Conservation (phyloP, 2,329 filamentous ascomycete genomes). For the Cytospora mali region DNA sequence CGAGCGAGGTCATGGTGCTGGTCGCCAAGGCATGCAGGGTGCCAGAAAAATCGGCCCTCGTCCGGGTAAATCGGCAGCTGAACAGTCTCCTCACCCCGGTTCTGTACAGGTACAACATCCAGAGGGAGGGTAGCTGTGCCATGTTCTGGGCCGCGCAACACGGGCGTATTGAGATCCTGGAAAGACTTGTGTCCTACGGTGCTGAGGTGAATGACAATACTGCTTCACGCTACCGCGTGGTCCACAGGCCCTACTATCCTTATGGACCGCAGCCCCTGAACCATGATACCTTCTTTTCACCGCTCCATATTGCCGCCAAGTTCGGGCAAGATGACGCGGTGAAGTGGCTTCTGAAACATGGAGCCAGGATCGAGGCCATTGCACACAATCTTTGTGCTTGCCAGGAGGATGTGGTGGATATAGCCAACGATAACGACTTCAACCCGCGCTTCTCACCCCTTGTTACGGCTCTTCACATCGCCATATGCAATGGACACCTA, state of each 20-base stretch:
- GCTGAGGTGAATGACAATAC: conserved; percentile 5
- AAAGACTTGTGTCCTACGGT: neutral
- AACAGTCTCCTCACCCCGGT: neutral
- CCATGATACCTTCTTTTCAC: neutral
- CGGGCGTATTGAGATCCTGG: neutral
- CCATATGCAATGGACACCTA: neutral
- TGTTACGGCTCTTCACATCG: neutral
- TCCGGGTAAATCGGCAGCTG: neutral
- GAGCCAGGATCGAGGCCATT: neutral
- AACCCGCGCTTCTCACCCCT: neutral
- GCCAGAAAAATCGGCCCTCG: conserved; percentile 1
- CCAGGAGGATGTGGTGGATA: neutral
- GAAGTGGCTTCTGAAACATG: neutral
- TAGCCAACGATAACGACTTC: neutral
- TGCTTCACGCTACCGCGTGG: neutral
- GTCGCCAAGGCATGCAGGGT: conserved; percentile 1
- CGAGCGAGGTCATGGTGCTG: neutral
- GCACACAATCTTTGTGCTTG: neutral
- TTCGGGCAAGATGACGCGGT: conserved; percentile 2
- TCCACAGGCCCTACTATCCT: neutral
- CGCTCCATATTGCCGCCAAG: neutral
- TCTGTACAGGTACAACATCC: neutral
- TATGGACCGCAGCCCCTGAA: neutral
- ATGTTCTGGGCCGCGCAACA: conserved; percentile 7
- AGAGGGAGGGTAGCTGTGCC: neutral